Conservation (phyloP, 1,284 basidiomycete species). For the Limonomyces culmigenus region DNA sequence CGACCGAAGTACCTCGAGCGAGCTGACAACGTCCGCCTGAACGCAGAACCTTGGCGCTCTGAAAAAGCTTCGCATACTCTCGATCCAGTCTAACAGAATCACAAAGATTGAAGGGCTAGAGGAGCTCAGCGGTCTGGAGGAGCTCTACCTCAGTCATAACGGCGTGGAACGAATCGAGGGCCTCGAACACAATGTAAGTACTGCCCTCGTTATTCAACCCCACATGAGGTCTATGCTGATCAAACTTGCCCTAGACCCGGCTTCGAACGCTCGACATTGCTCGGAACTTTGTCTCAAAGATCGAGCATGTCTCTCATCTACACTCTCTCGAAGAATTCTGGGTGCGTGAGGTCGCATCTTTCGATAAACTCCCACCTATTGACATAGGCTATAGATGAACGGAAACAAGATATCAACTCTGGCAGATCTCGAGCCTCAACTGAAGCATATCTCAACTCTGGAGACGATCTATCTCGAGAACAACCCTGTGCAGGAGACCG, state of each 20-base stretch:
- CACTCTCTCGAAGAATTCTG: constrained; percentile 77
- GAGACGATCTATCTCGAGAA: constrained; percentile 90
- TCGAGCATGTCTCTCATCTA: constrained; percentile 76
- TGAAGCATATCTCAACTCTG: constrained; percentile 51
- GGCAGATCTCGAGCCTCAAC: constrained; percentile 50
- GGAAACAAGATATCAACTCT: constrained; percentile 71
- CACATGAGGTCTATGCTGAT: not conserved
- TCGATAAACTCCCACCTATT: not conserved
- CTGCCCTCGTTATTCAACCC: constrained; percentile 1
- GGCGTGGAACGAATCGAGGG: constrained; percentile 79
- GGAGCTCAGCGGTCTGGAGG: constrained; percentile 58
- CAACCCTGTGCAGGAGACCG: constrained; percentile 78
- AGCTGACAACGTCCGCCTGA: too few species aligned
- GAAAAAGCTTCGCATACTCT: constrained; percentile 63
- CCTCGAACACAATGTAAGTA: constrained; percentile 63
- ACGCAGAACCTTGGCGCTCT: constrained; percentile 43
- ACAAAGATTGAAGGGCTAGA: constrained; percentile 77
- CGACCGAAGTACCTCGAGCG: too few species aligned
- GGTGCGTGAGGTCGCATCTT: constrained; percentile 32
- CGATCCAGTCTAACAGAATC: constrained; percentile 88
- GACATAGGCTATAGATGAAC: constrained; percentile 44
- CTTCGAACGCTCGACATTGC: constrained; percentile 82
- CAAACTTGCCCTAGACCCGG: constrained; percentile 1
- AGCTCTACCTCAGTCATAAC: constrained; percentile 92
- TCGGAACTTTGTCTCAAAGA: constrained; percentile 63